A percentile compares a stretch with the other conserved stretches of the same genome.
These are phyloP conservation scores for Naganishia albida DNA, from an alignment of 1,284 basidiomycete species.

Conservation along the genomic window DNA sequence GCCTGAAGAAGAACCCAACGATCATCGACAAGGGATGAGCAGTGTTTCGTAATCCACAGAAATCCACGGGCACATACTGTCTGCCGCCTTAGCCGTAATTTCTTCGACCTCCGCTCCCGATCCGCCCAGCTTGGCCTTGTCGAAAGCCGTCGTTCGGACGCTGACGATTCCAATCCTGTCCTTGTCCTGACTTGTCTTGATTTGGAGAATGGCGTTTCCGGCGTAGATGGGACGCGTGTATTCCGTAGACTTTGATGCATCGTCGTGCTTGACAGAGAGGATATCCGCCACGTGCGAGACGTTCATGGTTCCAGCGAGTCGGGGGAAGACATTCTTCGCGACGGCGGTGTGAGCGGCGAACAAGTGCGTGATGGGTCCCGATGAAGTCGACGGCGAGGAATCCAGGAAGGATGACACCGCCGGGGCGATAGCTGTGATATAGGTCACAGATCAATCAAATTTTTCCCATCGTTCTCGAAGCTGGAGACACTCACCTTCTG, in stretches of 20 bases:
- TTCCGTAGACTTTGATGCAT: slow-evolving; percentile 56
- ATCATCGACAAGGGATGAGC: not conserved
- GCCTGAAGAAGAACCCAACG: slow-evolving; percentile 29
- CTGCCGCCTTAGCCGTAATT: slow-evolving; percentile 67
- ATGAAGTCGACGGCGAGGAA: slow-evolving; percentile 45
- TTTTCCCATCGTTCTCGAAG: slow-evolving; percentile 47
- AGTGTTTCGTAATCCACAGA: not conserved
- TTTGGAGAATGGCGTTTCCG: slow-evolving; percentile 93
- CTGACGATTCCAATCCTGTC: slow-evolving; percentile 88
- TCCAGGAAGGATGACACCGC: slow-evolving; percentile 58
- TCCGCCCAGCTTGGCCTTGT: slow-evolving; percentile 63
- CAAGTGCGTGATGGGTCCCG: slow-evolving; percentile 71
- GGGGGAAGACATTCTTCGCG: slow-evolving; percentile 77
- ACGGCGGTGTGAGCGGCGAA: slow-evolving; percentile 75
- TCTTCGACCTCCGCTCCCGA: slow-evolving; percentile 64
- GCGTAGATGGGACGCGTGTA: slow-evolving; percentile 97
- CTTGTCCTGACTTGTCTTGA: slow-evolving; percentile 69
- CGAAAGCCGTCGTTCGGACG: slow-evolving; percentile 91
- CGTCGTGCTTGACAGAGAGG: slow-evolving; percentile 73
- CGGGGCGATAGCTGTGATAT: slow-evolving; percentile 56
- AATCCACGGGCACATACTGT: slow-evolving; percentile 55
- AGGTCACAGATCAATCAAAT: not conserved
- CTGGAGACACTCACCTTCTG: slow-evolving; percentile 52
- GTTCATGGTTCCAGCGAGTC: slow-evolving; percentile 84
- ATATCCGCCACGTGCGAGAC: slow-evolving; percentile 85